Base-by-base conservation (phyloP, 169 alveolate species). In the Plasmodium knowlesi region DNA sequence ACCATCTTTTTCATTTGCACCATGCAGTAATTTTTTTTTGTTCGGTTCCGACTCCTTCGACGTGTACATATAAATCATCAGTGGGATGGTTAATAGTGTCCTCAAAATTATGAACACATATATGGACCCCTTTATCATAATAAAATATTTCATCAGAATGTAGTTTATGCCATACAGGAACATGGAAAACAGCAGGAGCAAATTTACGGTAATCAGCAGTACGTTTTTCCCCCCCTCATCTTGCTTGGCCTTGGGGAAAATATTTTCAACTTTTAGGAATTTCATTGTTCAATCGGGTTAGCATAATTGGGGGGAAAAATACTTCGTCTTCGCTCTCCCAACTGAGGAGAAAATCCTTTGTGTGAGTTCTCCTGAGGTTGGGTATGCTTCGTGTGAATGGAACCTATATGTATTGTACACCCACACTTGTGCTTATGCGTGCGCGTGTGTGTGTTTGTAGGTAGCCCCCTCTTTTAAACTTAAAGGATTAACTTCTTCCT, bases 161-260 rank as follows among this genome's bases (percentile, higher is more conserved):
- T 88, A 88, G 53, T 88, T 88, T 88, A 88, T 50, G 25, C 93
- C 93, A 88, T 88, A 88, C 39, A 88, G 81, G 53, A 88, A 28
- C 93, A 88, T 88, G 5, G 93, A 88, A 50, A 88, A 88, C 28
- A 88, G 57, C 37, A 88, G 81, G 10, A 88, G 50, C 37, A 78
- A 54, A 54, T 88, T 88, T 34, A 88, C 82, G 32, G 28, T 39
- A 34, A 88, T 37, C 28, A 88, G 19, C 72, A 76, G 9, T 22
- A 54, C 16, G 22, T 54, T 57, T 10, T n/a, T 37, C 30, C 9
- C 22, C 82, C 67, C 88, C 5, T 88, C 82, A 76, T 54, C 53
- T 53, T 61, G 61, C 22, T 16, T 70, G 50, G 25, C 3, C 9
- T 14, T 74, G 39, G 53, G 5, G 12, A 34, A 39, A 76, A 28